Evolutionary conservation across 140 eudicot species (phyloP), one percentile per base, ranked within the genome.

Genomic region (Bidens hawaiensis): DNA sequence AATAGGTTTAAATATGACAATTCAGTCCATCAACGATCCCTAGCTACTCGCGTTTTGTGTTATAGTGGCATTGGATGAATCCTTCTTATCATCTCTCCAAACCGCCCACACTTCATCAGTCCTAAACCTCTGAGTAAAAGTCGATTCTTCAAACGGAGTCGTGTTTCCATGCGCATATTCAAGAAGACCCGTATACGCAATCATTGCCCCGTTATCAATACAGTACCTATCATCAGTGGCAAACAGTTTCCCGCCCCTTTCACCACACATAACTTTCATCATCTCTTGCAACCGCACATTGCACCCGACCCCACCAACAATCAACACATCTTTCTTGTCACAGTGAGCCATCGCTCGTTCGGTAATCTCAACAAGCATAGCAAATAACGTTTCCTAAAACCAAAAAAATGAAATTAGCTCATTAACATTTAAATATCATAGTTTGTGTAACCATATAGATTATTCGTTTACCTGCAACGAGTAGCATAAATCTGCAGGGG

Each of bases 311-410:
- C 99, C 96, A 30, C 96, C 98, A 24, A 91, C 98, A 49, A 91
- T 84, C 15, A 91, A 67, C 34, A 91, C 95, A 58, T 91, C 98
- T 64, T 84, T 84, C 70, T 71, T 77, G 81, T 87, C 98, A 63
- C 98, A 91, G 17, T 91, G 98, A 47, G 98, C 98, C 98, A 91
- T 91, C 27, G 98, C 98, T 46, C 98, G 77, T 62, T 91, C 98
- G 12, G 96, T 91, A 2, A 91, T 87, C 88, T 91, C 96, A 64
- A 91, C 98, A 58, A 91, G 96, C 98, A 91, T 91, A 22, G 96
- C 98, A 78, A 87, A 91, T 58, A 91, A 62, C n/a, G 98, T 91
- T 74, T 91, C 98, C 98, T 91, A 67, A 19, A 69, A 51, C 51
- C 15, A 24, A 24, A 16, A 25, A 52, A 52, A 24, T 1, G n/a